Evolutionary conservation across 169 alveolate species (phyloP).

Genomic region (Eimeria tenella): DNA sequence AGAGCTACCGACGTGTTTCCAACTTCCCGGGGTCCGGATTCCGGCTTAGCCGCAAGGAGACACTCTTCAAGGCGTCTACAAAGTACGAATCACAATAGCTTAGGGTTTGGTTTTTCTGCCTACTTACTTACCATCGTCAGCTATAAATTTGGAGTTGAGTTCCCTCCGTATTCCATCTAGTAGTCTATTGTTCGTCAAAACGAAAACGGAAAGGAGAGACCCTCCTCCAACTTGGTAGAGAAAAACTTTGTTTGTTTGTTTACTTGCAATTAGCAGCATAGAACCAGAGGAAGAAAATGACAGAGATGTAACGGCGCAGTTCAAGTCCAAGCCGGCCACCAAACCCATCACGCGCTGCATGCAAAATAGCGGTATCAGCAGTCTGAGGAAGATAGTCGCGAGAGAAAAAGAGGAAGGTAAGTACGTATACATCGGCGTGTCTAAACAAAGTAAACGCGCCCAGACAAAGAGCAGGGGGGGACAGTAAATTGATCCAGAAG

Average conservation of each 20-base stretch:
- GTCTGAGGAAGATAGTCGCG: neutral
- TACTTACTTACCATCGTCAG: constrained; percentile 71
- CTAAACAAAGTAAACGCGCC: neutral
- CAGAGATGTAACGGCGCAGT: constrained; percentile 81
- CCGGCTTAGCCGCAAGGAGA: neutral
- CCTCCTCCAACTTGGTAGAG: constrained; percentile 79
- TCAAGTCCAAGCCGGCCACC: constrained; percentile 81
- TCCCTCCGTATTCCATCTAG: constrained; percentile 82
- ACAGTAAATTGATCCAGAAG: neutral
- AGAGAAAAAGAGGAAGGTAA: neutral
- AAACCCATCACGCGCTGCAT: constrained; percentile 45
- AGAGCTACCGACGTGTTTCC: too few relatives aligned
- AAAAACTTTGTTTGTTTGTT: constrained; percentile 81
- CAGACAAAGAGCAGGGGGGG: neutral
- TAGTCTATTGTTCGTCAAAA: constrained; percentile 81
- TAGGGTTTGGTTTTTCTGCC: neutral
- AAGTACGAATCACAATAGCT: neutral
- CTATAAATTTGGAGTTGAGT: constrained; percentile 77
- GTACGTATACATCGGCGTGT: neutral
- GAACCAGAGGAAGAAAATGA: constrained; percentile 84
- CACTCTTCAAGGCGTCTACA: neutral
- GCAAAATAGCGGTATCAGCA: neutral
- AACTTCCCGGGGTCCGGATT: neutral
- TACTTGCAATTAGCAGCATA: constrained; percentile 80
- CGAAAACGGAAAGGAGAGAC: constrained; percentile 70